These are phyloP conservation scores for Meredithiella fracta DNA, from an alignment of 2,329 filamentous ascomycete genomes.

Conservation along the genomic window DNA sequence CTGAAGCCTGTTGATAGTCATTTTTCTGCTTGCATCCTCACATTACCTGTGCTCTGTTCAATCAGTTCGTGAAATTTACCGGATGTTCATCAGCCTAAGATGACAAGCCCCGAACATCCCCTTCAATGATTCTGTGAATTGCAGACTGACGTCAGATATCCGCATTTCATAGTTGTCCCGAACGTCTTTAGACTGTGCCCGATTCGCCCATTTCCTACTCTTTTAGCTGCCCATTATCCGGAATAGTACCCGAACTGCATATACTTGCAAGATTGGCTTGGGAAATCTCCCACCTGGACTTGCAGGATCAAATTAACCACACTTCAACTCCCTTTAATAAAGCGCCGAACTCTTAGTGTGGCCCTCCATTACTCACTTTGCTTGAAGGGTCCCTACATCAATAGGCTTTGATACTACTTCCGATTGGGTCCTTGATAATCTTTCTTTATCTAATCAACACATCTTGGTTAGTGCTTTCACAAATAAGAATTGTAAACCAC, in stretches of 20 bases:
- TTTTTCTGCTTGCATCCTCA: not conserved
- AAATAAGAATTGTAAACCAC: too few species aligned
- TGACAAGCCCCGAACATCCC: not conserved
- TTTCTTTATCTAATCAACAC: not conserved
- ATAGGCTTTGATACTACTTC: not conserved
- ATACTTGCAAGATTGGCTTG: not conserved
- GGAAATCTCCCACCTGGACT: not conserved
- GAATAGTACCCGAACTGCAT: not conserved
- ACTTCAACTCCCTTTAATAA: not conserved
- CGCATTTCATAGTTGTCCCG: not conserved
- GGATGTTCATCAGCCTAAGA: not conserved
- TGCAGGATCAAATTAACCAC: constrained; percentile 1
- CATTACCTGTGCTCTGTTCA: not conserved
- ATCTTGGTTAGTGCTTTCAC: not conserved
- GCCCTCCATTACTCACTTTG: not conserved
- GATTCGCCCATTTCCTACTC: not conserved
- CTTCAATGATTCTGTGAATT: not conserved
- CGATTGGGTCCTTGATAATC: not conserved
- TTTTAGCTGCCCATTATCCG: not conserved
- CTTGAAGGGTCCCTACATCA: not conserved
- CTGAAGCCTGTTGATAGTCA: not conserved
- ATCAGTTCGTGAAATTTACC: not conserved
- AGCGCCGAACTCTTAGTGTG: not conserved
- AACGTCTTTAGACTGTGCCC: not conserved
- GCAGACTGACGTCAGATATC: not conserved